Evolutionary conservation across 139 green algal species (phyloP), one percentile per base, ranked within the genome.

Genomic region (Ostreobium quekettii): DNA sequence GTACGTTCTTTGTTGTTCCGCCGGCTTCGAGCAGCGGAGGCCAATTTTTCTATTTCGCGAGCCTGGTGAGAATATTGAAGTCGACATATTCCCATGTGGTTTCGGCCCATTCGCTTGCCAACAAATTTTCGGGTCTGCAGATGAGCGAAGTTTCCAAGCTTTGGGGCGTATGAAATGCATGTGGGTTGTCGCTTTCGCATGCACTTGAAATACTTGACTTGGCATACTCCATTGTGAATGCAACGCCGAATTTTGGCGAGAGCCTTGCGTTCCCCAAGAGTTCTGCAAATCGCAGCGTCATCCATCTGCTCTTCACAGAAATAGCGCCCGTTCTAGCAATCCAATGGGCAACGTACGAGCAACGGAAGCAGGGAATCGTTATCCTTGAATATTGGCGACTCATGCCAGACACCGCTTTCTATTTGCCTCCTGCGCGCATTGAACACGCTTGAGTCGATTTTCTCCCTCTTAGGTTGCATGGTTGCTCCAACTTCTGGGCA

Each of bases 31-130:
- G 72, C 65, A 62, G 63, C 0, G 82, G 77, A 69, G 81, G 87
- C 63, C 85, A 89, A 67, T 90, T 91, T 74, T 86, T 85, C 72
- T 87, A 90, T 70, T 90, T 90, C 71, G 85, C 80, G 0, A 78
- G 64, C 59, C 71, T 92, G 76, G 80, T 85, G 38, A n/a, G 75
- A 28, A 3, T 28, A 39, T 15, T 36, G 48, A 26, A 15, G 8
- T 64, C n/a, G n/a, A n/a, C n/a, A n/a, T n/a, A n/a, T n/a, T n/a
- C n/a, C n/a, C n/a, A 22, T 1, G 29, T 48, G 15, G 30, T 36
- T 70, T 36, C 57, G 11, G 5, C 63, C 59, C 30, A 60, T n/a
- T 11, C 60, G 11, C 57, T 19, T n/a, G 19, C 8, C 7, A 35
- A 35, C 42, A 22, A 57, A 8, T 33, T 61, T 65, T 26, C 33